Evolutionary conservation across 176 grass and related monocot genomes (phyloP).

Genomic region (Themeda triandra): DNA sequence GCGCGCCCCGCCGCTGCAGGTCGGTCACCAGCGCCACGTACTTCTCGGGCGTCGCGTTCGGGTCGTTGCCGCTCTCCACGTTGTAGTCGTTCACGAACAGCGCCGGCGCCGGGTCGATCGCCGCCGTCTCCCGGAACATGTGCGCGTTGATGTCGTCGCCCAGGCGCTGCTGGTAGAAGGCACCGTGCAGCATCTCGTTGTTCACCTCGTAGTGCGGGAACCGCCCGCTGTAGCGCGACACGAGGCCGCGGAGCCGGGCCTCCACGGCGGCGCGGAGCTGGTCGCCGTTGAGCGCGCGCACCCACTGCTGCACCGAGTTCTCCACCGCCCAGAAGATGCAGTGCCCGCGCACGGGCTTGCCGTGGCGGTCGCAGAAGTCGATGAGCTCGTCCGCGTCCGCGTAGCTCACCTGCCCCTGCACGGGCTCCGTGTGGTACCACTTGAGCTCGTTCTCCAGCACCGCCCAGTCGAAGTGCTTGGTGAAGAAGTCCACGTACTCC

Average conservation of each 20-base stretch:
- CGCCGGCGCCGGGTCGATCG: slow-evolving; percentile 37
- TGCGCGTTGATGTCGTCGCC: slow-evolving; percentile 47
- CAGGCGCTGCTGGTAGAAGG: slow-evolving; percentile 39
- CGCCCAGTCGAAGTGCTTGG: slow-evolving; percentile 62
- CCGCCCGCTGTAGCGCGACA: slow-evolving; percentile 39
- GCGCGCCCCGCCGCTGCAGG: slow-evolving; percentile 58
- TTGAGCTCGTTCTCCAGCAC: slow-evolving; percentile 87
- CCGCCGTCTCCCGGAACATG: slow-evolving; percentile 61
- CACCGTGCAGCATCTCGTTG: slow-evolving; percentile 85
- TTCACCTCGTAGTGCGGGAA: slow-evolving; percentile 80
- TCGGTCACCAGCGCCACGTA: slow-evolving; percentile 63
- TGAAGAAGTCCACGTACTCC: slow-evolving; percentile 61
- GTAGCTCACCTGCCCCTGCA: slow-evolving; percentile 52
- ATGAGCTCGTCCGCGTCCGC: slow-evolving; percentile 67
- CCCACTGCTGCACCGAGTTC: slow-evolving; percentile 51
- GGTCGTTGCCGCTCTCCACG: slow-evolving; percentile 60
- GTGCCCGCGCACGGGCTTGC: slow-evolving; percentile 51
- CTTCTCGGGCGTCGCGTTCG: slow-evolving; percentile 62
- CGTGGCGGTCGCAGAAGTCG: slow-evolving; percentile 46
- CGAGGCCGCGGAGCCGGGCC: slow-evolving; percentile 41
- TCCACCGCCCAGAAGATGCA: slow-evolving; percentile 83
- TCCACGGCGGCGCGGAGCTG: slow-evolving; percentile 46
- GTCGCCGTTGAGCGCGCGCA: slow-evolving; percentile 22
- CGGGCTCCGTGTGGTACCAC: slow-evolving; percentile 70
- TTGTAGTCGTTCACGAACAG: slow-evolving; percentile 92